Conservation (phyloP, 805 yeast species). For the Tetrapisispora nanseiensis region DNA sequence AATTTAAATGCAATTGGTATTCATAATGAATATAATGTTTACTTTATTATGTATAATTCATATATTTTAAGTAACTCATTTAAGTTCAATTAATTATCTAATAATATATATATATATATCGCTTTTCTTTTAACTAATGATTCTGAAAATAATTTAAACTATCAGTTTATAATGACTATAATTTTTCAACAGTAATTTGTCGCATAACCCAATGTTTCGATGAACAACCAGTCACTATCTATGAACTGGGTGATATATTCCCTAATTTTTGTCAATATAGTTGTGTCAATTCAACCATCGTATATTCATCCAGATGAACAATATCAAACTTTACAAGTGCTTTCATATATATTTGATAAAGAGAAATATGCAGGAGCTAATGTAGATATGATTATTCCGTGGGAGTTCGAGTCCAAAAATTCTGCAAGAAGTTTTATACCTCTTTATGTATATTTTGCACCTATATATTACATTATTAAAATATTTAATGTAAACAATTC, state of each 20-base stretch:
- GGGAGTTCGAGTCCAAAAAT: conserved; percentile 61
- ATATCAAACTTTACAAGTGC: conserved; percentile 77
- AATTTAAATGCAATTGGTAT: too few species aligned
- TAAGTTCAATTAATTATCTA: too few species aligned
- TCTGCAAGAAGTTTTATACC: conserved; percentile 62
- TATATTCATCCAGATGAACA: conserved; percentile 98
- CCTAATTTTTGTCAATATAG: neutral
- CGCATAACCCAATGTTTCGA: too few species aligned
- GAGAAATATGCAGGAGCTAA: conserved; percentile 1
- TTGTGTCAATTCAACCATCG: conserved; percentile 35
- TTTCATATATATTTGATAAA: conserved; percentile 20
- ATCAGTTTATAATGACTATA: too few species aligned
- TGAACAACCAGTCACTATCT: too few species aligned
- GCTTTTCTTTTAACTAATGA: too few species aligned
- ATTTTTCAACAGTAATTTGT: too few species aligned
- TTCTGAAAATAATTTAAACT: too few species aligned
- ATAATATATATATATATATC: too few species aligned
- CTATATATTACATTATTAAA: conserved; percentile 34
- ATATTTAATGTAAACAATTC: conserved; percentile 30
- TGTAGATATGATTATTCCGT: conserved; percentile 40
- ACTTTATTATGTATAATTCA: too few species aligned
- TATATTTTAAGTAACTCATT: too few species aligned
- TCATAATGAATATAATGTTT: too few species aligned
- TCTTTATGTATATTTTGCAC: conserved; percentile 59
- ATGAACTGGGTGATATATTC: neutral